Base-by-base conservation (phyloP, 164 flowering plant species). In the Liriodendron chinense region DNA sequence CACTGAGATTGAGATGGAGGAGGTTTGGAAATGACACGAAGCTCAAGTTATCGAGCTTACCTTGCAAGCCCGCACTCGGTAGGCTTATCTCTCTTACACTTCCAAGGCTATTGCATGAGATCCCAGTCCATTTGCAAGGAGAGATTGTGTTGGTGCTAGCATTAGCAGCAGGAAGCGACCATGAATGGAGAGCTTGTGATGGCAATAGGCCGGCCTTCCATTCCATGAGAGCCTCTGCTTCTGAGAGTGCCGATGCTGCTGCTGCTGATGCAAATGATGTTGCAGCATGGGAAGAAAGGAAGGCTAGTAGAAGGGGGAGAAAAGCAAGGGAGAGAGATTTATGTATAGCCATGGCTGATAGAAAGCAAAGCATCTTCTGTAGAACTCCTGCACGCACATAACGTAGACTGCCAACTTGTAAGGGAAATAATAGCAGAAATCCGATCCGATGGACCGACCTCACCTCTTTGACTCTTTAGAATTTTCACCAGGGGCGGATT, bases 121-220 rank as follows among this genome's bases (percentile, higher is more conserved):
- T 80, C 57, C 79, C 82, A 69, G 53, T 47, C 82, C 82, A 80
- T 57, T 76, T 76, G 77, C 82, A 80, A 47, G 79, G 79, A 50
- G 18, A 3, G 70, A 4, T 6, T 23, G 13, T 16, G 13, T 12
- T 57, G 20, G n/a, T 5, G 20, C 13, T 57, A 20, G 62, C 62
- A 57, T 57, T 57, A 16, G 23, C n/a, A 22, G 23, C 13, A 9
- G 25, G 7, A n/a, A 76, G 61, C 9, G 71, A 24, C 82, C 82
- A 80, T 48, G 79, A 80, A 43, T 65, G 63, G 16, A 76, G 77
- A 16, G 76, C 53, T 18, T 76, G 76, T 24, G 79, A 68, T 28
- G 47, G 56, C 43, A 72, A 65, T 6, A 13, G n/a, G 68, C 82
- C 73, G 79, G 68, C 71, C 47, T 69, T 80, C 82, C 82, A 80